Conservation (phyloP, 352 stramenopile species). For the Thraustochytrium sp. region DNA sequence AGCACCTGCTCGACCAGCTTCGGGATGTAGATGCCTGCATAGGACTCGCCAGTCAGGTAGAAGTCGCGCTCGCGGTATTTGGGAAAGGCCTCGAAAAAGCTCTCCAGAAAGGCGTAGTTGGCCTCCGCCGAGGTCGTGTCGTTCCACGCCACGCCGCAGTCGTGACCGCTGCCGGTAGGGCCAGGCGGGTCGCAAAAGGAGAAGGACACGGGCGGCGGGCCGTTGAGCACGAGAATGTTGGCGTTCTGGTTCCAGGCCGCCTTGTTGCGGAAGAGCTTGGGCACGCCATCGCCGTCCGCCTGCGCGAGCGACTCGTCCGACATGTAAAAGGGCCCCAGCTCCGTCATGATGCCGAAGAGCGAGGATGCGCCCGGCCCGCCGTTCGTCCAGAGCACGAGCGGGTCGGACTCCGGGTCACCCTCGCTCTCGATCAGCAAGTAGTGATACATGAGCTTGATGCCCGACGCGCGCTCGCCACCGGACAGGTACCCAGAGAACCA, state of each 20-base stretch:
- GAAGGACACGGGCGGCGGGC: constrained; percentile 58
- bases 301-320: constrained; percentile 48
- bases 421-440: constrained; percentile 37
- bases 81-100: constrained; percentile 77
- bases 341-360: constrained; percentile 49
- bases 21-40: constrained; percentile 66
- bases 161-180: constrained; percentile 15
- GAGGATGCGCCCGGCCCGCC: constrained; percentile 48
- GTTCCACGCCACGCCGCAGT: constrained; percentile 54
- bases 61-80: constrained; percentile 66
- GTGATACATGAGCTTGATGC: constrained; percentile 36
- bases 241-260: constrained; percentile 53
- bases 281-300: constrained; percentile 54
- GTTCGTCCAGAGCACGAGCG: constrained; percentile 51
- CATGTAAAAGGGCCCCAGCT: constrained; percentile 48
- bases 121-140: constrained; percentile 55
- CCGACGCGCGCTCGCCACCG: not conserved
- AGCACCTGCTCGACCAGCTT: constrained; percentile 49
- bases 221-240: constrained; percentile 57
- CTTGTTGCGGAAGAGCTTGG: constrained; percentile 56
- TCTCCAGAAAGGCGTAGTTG: constrained; percentile 55
- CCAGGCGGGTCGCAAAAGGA: constrained; percentile 55
- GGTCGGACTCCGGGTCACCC: constrained; percentile 35
- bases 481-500: constrained; percentile 44
- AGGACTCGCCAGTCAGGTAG: constrained; percentile 70